Conservation (phyloP, 352 stramenopile species). For the Thraustotheca clavata region DNA sequence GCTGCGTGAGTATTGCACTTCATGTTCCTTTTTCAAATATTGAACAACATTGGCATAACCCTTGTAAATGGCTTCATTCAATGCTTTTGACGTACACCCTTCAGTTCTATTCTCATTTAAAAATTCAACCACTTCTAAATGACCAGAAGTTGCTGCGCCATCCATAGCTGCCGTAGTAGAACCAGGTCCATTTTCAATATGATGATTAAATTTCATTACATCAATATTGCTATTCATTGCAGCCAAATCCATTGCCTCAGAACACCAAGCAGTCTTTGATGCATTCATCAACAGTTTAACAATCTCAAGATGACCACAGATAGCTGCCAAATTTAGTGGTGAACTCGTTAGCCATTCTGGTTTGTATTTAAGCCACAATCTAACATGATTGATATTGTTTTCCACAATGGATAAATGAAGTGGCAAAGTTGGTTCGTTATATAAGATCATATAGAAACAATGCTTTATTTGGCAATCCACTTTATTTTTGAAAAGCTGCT, state of each 20-base stretch:
- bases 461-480: no score
- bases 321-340: no score
- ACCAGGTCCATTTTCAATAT: constrained; percentile 11
- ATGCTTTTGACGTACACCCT: constrained; percentile 31
- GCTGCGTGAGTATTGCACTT: no score
- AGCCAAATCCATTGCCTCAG: constrained; percentile 30
- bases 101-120: constrained; percentile 33
- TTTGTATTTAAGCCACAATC: not conserved
- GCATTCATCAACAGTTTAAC: no score
- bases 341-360: not conserved
- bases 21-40: no score
- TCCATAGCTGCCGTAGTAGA: constrained; percentile 36
- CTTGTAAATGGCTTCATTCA: constrained; percentile 32
- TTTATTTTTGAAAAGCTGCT: no score
- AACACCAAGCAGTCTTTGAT: no score
- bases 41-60: constrained; percentile 32
- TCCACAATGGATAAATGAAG: constrained; percentile 3
- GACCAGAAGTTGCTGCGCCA: constrained; percentile 29
- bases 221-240: constrained; percentile 27
- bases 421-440: not conserved
- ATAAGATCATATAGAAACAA: not conserved
- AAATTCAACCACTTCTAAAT: constrained; percentile 34
- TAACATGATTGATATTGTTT: not conserved
- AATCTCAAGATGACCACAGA: no score
- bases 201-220: constrained; percentile 30